phyloP scores from a whole-genome alignment of 2,329 filamentous ascomycete species.

The Aspergillus versicolor region DNA sequence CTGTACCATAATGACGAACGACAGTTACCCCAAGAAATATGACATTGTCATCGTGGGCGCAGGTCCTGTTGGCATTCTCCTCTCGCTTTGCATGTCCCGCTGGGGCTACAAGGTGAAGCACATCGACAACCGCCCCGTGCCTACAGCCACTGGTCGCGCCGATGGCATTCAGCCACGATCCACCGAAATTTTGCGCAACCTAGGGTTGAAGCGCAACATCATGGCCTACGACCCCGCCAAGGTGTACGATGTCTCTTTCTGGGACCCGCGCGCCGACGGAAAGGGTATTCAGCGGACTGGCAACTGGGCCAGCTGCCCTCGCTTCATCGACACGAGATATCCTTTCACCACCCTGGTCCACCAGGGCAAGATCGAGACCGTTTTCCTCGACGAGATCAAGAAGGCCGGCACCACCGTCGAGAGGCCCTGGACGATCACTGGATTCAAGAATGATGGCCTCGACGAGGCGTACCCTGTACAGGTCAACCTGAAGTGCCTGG shows the following conservation, averaged over 20 bases:
- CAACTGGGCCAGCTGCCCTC: conserved; percentile 83
- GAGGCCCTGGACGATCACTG: conserved; percentile 62
- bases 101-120: conserved; percentile 97
- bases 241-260: conserved; percentile 71
- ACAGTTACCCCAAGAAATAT: conserved; percentile 49
- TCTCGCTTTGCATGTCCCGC: conserved; percentile 82
- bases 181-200: conserved; percentile 80
- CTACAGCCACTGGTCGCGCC: conserved; percentile 80
- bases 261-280: conserved; percentile 55
- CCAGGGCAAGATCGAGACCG: conserved; percentile 62
- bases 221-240: conserved; percentile 86
- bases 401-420: conserved; percentile 58
- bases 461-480: conserved; percentile 75
- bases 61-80: conserved; percentile 81
- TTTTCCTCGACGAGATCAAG: conserved; percentile 61
- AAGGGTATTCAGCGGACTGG: conserved; percentile 61
- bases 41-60: conserved; percentile 83
- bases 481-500: conserved; percentile 73
- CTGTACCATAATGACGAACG: conserved; percentile 10
- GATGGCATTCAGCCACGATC: conserved; percentile 92
- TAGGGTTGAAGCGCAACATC: conserved; percentile 83
- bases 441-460: conserved; percentile 59
- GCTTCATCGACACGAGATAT: conserved; percentile 69
- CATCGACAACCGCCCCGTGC: conserved; percentile 85
- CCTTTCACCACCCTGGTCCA: conserved; percentile 64